Percentiles rank a stretch among this genome's conserved stretches.
These are phyloP conservation scores for Mycena capillaripes DNA, from an alignment of 768 basidiomycete species.

Conservation along the genomic window DNA sequence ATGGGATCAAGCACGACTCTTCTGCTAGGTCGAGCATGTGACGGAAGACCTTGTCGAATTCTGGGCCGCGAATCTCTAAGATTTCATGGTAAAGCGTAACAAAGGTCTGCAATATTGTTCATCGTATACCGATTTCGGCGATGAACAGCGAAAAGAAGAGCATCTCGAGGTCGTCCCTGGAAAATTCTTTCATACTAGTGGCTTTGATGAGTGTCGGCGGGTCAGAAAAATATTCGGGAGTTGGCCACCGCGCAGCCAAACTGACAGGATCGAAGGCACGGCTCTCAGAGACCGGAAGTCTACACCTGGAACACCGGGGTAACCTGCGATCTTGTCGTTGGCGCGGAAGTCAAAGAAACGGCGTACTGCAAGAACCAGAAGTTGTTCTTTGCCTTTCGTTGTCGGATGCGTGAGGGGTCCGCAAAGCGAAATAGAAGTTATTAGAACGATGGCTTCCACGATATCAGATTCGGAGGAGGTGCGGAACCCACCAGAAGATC, in stretches of 20 bases:
- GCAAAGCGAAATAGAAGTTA: constrained; percentile 61
- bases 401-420: constrained; percentile 54
- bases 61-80: constrained; percentile 47
- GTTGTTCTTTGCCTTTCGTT: constrained; percentile 48
- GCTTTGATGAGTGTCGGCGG: background rate
- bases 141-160: background rate
- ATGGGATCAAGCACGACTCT: constrained; percentile 56
- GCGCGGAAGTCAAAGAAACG: constrained; percentile 60
- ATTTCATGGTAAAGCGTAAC: constrained; percentile 46
- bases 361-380: constrained; percentile 52
- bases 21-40: constrained; percentile 55
- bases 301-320: constrained; percentile 48
- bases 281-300: constrained; percentile 44
- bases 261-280: constrained; percentile 47
- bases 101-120: constrained; percentile 45
- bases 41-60: constrained; percentile 50
- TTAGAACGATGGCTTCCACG: constrained; percentile 47
- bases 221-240: background rate
- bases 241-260: constrained; percentile 38
- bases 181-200: constrained; percentile 47
- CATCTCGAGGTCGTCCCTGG: constrained; percentile 43
- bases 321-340: constrained; percentile 51
- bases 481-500: constrained; percentile 49
- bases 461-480: constrained; percentile 9
- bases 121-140: background rate